These are phyloP conservation scores for Saturnispora zaruensis DNA, from an alignment of 805 yeast genomes.

Conservation along the genomic window DNA sequence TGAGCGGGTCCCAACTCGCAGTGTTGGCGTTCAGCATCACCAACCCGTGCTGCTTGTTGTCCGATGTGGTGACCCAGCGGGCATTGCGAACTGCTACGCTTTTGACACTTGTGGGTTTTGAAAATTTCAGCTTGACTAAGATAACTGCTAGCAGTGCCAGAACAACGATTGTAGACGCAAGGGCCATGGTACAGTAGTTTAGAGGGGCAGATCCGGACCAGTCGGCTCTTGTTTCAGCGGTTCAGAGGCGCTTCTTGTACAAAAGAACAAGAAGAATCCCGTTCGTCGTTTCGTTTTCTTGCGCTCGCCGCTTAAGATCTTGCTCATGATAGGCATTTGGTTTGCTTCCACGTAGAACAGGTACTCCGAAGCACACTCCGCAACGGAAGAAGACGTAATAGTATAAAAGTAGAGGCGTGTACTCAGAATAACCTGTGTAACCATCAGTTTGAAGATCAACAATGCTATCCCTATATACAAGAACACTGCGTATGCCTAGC, in stretches of 20 bases:
- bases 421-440: background rate
- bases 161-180: background rate
- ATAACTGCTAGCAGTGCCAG: background rate
- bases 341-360: background rate
- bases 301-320: background rate
- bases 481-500: background rate
- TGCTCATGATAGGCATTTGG: background rate
- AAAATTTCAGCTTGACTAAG: background rate
- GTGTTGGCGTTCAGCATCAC: background rate
- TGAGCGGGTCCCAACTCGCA: background rate
- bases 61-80: conserved; percentile 1
- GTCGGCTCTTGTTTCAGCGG: background rate
- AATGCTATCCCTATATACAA: background rate
- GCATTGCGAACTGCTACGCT: conserved; percentile 1
- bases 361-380: background rate
- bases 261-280: background rate
- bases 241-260: background rate
- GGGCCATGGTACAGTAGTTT: background rate
- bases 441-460: background rate
- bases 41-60: background rate
- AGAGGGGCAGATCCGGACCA: background rate
- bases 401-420: background rate
- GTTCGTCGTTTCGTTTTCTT: background rate
- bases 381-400: background rate
- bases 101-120: background rate